A percentile compares a stretch with the other conserved stretches of the same genome.
These are phyloP conservation scores for Irpex sp. DNA, from an alignment of 1,284 basidiomycete genomes.

Conservation along the genomic window DNA sequence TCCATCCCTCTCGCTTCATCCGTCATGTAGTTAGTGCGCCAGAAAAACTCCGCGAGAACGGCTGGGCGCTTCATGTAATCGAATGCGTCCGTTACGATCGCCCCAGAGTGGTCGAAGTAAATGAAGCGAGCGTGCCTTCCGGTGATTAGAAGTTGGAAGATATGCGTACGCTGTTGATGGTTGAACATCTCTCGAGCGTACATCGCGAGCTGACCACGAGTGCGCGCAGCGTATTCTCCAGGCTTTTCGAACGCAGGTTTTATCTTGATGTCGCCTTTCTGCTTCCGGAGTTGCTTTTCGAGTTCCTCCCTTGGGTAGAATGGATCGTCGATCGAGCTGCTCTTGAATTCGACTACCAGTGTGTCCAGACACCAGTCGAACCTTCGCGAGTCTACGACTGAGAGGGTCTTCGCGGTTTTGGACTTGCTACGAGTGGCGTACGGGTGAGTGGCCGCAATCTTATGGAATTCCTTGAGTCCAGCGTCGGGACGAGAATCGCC, in stretches of 20 bases:
- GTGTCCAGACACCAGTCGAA: neutral
- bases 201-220: neutral
- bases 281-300: no score
- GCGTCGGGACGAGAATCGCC: neutral
- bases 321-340: neutral
- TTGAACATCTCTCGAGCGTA: neutral
- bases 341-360: neutral
- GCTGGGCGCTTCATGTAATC: slow-evolving; percentile 16
- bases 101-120: slow-evolving; percentile 27
- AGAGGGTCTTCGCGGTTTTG: neutral
- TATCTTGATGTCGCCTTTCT: no score
- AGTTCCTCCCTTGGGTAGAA: neutral
- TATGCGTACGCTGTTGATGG: slow-evolving; percentile 5
- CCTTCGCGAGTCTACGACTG: neutral
- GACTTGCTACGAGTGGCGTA: neutral
- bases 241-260: neutral
- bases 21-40: slow-evolving; percentile 16
- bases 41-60: slow-evolving; percentile 22
- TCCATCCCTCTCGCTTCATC: slow-evolving; percentile 18
- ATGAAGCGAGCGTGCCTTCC: slow-evolving; percentile 20
- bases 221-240: neutral
- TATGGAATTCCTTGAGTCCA: neutral
- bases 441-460: neutral
- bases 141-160: slow-evolving; percentile 23
- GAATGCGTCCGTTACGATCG: slow-evolving; percentile 23